Evolutionary conservation across 805 yeast species (phyloP), one percentile per base, ranked within the genome.

Genomic region (Tetrapisispora iriomotensis): DNA sequence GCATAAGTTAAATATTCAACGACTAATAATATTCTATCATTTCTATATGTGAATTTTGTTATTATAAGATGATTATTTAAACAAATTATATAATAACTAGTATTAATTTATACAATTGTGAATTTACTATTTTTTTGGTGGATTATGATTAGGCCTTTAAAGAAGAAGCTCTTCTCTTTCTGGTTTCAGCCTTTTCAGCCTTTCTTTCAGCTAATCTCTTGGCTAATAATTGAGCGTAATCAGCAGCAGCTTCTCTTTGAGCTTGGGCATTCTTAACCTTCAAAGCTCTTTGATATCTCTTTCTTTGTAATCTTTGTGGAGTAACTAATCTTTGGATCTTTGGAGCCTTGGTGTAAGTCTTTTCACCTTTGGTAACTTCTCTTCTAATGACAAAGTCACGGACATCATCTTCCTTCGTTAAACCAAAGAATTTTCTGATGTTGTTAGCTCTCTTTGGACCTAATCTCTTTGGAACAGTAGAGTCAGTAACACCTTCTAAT

Each of bases 401-500:
- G 51, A 68, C 74, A 58, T 67, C 71, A 55, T 67, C 71, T 58
- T 67, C 64, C 58, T 61, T 59, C 53, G 64, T 45, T 53, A 60
- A 82, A 75, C 96, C 97, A 67, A 85, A 92, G 95, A 92, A 92
- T 75, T 92, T 90, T 83, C 97, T 88, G 72, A 92, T 92, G 90
- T 90, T 74, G 94, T 87, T 90, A 67, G 98, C 98, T 83, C 98
- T 87, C 94, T 92, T 92, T 74, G 98, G 98, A 67, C 98, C 98
- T 67, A 92, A 82, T 80, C 97, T 88, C 82, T 90, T 92, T 75
- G 98, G 96, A 65, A 82, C 81, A 67, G 88, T 79, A 64, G 77
- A 63, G 69, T 92, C 94, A 63, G 98, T 92, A 65, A 92, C 77
- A 71, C 98, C 98, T 62, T 74, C 95, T 57, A 92, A 83, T 62